These are phyloP conservation scores for Paraconiothyrium brasiliense DNA, from an alignment of 2,329 filamentous ascomycete genomes.

Conservation along the genomic window DNA sequence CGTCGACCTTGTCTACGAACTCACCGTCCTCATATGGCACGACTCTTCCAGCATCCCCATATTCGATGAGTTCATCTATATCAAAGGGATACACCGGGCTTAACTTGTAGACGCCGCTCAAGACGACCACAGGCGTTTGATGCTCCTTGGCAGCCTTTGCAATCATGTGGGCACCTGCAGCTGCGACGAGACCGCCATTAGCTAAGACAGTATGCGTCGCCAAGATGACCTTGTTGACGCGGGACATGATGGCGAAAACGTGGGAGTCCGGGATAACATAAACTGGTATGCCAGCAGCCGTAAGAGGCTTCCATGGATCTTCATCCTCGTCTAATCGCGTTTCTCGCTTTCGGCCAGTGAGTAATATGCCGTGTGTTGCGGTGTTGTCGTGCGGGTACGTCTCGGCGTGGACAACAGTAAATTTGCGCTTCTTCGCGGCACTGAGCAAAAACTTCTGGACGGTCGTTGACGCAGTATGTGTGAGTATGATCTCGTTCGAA, in stretches of 20 bases:
- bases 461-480: slow-evolving; percentile 84
- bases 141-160: slow-evolving; percentile 85
- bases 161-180: slow-evolving; percentile 83
- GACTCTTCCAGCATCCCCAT: slow-evolving; percentile 80
- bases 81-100: slow-evolving; percentile 89
- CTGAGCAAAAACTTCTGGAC: slow-evolving; percentile 90
- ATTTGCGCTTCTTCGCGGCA: slow-evolving; percentile 87
- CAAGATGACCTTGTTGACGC: slow-evolving; percentile 93
- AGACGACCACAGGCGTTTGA: slow-evolving; percentile 84
- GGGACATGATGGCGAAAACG: slow-evolving; percentile 92
- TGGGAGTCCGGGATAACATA: slow-evolving; percentile 86
- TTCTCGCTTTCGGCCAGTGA: slow-evolving; percentile 61
- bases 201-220: slow-evolving; percentile 87
- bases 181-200: slow-evolving; percentile 85
- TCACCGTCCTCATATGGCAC: slow-evolving; percentile 81
- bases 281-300: slow-evolving; percentile 79
- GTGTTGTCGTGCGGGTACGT: slow-evolving; percentile 74
- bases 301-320: slow-evolving; percentile 78
- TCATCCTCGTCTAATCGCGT: slow-evolving; percentile 62
- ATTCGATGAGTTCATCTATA: slow-evolving; percentile 83
- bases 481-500: slow-evolving; percentile 90
- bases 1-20: slow-evolving; percentile 79
- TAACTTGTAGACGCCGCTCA: slow-evolving; percentile 92
- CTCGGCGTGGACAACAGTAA: slow-evolving; percentile 87
- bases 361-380: slow-evolving; percentile 68